Conservation (phyloP, 331 rosid species). For the Erythrophleum ivorense region DNA sequence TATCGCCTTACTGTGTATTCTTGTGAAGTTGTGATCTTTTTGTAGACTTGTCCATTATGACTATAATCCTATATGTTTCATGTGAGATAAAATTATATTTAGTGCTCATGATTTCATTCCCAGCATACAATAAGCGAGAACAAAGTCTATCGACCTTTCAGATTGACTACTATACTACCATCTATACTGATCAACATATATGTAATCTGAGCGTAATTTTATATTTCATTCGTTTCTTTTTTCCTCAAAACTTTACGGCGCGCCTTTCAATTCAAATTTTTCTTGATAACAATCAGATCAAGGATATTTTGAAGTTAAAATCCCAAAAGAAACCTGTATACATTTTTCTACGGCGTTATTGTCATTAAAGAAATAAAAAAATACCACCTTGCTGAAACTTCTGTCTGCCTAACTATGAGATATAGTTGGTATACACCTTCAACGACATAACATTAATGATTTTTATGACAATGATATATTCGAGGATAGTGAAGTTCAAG, state of each 20-base stretch:
- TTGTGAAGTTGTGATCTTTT: background rate
- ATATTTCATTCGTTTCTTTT: background rate
- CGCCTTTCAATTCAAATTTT: too few species aligned
- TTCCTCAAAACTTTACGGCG: background rate
- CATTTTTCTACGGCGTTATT: too few species aligned
- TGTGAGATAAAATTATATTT: too few species aligned
- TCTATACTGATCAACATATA: too few species aligned
- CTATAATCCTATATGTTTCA: background rate
- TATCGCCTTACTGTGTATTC: background rate
- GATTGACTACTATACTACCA: too few species aligned
- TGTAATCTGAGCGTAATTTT: background rate
- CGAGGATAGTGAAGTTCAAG: background rate
- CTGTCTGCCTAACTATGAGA: slow-evolving; percentile 18
- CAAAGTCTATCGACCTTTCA: too few species aligned
- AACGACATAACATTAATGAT: background rate
- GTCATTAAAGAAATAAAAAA: too few species aligned
- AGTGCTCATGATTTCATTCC: background rate
- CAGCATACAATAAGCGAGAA: too few species aligned
- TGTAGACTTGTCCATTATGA: slow-evolving; percentile 26
- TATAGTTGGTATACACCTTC: background rate
- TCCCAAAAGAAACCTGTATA: too few species aligned
- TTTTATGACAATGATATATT: background rate
- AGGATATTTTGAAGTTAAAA: too few species aligned
- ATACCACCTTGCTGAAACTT: background rate
- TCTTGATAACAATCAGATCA: too few species aligned